These are phyloP conservation scores for Plasmodium gallinaceum DNA, from an alignment of 169 alveolate species.

Conservation along the genomic window DNA sequence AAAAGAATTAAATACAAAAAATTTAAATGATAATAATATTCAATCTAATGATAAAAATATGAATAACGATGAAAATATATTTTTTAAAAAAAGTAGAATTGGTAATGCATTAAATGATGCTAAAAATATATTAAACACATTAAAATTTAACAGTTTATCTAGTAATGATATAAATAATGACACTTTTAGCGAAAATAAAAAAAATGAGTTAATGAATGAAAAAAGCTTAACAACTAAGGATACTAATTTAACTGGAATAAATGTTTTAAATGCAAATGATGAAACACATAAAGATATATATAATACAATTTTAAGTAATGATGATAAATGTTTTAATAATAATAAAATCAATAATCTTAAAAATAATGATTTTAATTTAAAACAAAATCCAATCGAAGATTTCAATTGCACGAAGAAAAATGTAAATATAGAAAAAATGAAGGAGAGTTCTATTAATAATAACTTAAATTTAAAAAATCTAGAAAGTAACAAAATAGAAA, in stretches of 20 bases:
- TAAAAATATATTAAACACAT: slow-evolving; percentile 43
- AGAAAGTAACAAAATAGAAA: neutral
- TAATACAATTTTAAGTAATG: neutral
- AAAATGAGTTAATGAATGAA: slow-evolving; percentile 7
- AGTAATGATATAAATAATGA: slow-evolving; percentile 29
- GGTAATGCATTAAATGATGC: slow-evolving; percentile 46
- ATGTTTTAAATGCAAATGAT: slow-evolving; percentile 20
- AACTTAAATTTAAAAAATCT: neutral
- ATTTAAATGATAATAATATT: neutral
- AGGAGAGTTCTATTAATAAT: neutral
- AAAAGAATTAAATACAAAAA: neutral
- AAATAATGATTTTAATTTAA: neutral
- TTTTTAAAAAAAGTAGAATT: slow-evolving; percentile 64
- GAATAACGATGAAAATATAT: slow-evolving; percentile 10
- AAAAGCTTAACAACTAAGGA: neutral
- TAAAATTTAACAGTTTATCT: slow-evolving; percentile 44
- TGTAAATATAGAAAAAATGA: neutral
- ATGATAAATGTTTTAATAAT: neutral
- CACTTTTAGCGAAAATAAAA: no score
- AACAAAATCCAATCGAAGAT: neutral
- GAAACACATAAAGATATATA: neutral
- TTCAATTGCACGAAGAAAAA: neutral
- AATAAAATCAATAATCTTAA: neutral
- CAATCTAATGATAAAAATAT: neutral
- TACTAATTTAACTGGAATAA: slow-evolving; percentile 2